Conservation (phyloP, 805 yeast genomes). For the Candida palmyrensis region DNA sequence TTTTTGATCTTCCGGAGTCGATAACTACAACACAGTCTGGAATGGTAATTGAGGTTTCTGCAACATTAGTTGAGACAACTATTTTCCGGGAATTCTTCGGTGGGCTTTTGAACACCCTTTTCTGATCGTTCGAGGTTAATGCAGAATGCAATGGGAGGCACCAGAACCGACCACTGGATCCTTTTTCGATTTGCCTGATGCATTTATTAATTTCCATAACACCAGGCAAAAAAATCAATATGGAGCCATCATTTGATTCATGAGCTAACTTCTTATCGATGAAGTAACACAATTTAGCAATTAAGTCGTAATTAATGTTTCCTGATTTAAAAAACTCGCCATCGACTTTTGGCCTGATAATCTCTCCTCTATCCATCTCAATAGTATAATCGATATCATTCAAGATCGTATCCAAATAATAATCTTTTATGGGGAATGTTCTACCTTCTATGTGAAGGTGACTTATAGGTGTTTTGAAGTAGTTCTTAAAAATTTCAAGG, state of each 20-base stretch:
- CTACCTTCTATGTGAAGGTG: slow-evolving; percentile 87
- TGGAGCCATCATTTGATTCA: slow-evolving; percentile 56
- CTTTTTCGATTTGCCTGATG: slow-evolving; percentile 32
- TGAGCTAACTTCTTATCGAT: slow-evolving; percentile 45
- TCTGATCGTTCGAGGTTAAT: slow-evolving; percentile 75
- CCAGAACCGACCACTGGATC: slow-evolving; percentile 12
- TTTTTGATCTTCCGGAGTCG: slow-evolving; percentile 83
- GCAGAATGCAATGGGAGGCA: slow-evolving; percentile 88
- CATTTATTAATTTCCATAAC: slow-evolving; percentile 78
- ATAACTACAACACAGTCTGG: slow-evolving; percentile 92
- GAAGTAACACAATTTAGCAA: slow-evolving; percentile 48
- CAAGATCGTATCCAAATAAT: slow-evolving; percentile 65
- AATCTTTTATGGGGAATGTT: slow-evolving; percentile 84
- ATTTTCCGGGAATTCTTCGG: slow-evolving; percentile 54
- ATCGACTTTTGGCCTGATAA: slow-evolving; percentile 54
- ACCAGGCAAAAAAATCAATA: slow-evolving; percentile 86
- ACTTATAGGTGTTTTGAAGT: slow-evolving; percentile 49
- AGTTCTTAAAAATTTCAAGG: slow-evolving; percentile 57
- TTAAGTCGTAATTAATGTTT: slow-evolving; percentile 68
- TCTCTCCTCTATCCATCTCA: slow-evolving; percentile 32
- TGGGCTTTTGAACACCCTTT: slow-evolving; percentile 59
- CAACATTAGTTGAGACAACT: slow-evolving; percentile 88
- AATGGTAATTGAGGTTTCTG: slow-evolving; percentile 95
- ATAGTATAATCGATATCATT: slow-evolving; percentile 53
- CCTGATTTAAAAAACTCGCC: slow-evolving; percentile 63